Evolutionary conservation across 2,329 filamentous ascomycete species (phyloP).

Genomic region (Talaromyces sp.): DNA sequence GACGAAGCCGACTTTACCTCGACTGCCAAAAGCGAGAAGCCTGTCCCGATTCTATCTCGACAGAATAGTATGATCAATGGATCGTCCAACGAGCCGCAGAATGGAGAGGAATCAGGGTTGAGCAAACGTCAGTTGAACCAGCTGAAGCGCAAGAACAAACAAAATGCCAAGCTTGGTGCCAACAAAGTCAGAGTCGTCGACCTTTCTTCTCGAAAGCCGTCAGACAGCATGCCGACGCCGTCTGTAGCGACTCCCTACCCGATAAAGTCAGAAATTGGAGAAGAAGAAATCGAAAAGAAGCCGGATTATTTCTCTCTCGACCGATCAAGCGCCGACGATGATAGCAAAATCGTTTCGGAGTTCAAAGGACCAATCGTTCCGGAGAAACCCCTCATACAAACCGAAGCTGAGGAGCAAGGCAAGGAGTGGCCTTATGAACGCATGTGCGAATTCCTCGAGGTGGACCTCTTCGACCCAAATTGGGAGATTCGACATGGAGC

Average conservation of each 20-base stretch:
- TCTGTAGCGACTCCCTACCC: conserved; percentile 51
- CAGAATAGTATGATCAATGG: conserved; percentile 46
- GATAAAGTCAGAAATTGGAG: conserved; percentile 59
- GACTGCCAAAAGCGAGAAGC: conserved; percentile 53
- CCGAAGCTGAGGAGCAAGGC: conserved; percentile 72
- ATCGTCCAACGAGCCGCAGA: conserved; percentile 48
- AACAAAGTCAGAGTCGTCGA: conserved; percentile 90
- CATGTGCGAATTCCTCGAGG: conserved; percentile 86
- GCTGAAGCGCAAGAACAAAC: conserved; percentile 88
- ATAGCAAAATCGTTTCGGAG: conserved; percentile 87
- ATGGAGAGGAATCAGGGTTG: conserved; percentile 66
- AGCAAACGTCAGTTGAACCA: conserved; percentile 94
- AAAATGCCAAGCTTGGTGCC: conserved; percentile 81
- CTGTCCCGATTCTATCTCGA: conserved; percentile 39
- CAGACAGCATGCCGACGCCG: conserved; percentile 62
- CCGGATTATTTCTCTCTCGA: conserved; percentile 91
- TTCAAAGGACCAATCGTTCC: conserved; percentile 81
- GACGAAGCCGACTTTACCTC: conserved; percentile 57
- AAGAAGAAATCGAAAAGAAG: conserved; percentile 60
- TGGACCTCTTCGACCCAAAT: conserved; percentile 87
- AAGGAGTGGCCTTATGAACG: conserved; percentile 91
- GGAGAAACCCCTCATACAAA: conserved; percentile 81
- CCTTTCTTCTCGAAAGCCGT: conserved; percentile 65
- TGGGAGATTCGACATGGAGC: conserved; percentile 98
- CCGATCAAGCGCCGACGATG: conserved; percentile 75